phyloP scores from a whole-genome alignment of 129 eudicot species.

The Saussurea involucrata region DNA sequence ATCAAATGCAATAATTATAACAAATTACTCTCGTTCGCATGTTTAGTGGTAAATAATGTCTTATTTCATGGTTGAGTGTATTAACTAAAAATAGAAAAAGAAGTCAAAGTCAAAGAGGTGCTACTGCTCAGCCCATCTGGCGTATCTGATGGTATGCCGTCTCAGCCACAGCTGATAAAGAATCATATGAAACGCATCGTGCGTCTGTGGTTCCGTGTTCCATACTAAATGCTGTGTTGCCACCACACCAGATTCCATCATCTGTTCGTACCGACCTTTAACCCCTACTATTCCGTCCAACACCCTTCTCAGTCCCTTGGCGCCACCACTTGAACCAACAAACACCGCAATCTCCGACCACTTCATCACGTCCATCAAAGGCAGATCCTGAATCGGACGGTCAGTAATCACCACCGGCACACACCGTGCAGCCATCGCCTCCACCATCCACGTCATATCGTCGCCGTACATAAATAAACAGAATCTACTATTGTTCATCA shows the following conservation, averaged over 20 bases:
- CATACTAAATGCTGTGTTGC: slow-evolving; percentile 73
- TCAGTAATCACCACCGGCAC: slow-evolving; percentile 88
- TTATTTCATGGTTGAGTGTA: neutral
- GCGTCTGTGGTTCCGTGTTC: slow-evolving; percentile 71
- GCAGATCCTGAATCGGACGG: slow-evolving; percentile 90
- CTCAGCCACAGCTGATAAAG: slow-evolving; percentile 92
- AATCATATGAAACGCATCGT: slow-evolving; percentile 95
- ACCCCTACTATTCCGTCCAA: slow-evolving; percentile 38
- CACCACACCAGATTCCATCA: slow-evolving; percentile 68
- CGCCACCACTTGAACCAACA: slow-evolving; percentile 48
- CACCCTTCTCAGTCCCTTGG: slow-evolving; percentile 39
- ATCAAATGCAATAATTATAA: neutral
- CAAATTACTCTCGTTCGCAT: neutral
- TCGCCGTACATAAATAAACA: slow-evolving; percentile 62
- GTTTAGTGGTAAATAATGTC: neutral
- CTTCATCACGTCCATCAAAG: slow-evolving; percentile 79
- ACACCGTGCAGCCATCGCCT: slow-evolving; percentile 63
- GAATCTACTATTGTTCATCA: slow-evolving; percentile 37
- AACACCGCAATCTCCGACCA: slow-evolving; percentile 76
- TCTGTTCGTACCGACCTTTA: slow-evolving; percentile 43
- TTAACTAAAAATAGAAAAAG: neutral
- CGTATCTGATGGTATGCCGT: slow-evolving; percentile 83
- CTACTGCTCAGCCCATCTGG: slow-evolving; percentile 37
- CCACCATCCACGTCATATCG: slow-evolving; percentile 61
- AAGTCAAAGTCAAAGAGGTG: neutral